Evolutionary conservation across 2,329 filamentous ascomycete genomes (phyloP), one percentile per base, ranked within the genome.

Genomic region (Cytospora leucostoma): DNA sequence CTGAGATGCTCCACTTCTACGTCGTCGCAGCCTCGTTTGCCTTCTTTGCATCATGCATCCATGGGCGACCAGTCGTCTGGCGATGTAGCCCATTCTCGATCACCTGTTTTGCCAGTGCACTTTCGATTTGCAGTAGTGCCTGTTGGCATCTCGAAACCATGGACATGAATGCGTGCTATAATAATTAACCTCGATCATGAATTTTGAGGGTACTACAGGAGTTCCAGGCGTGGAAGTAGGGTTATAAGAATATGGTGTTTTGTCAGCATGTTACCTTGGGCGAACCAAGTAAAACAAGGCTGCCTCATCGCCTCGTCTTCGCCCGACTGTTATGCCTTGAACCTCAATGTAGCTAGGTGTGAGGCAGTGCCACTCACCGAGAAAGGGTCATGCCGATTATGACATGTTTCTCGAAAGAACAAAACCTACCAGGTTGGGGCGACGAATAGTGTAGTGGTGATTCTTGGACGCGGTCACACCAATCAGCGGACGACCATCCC

Each of bases 261-360:
- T 47, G 44, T 47, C 21, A 47, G n/a, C 8, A 19, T 2, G n/a
- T 47, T 21, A 47, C n/a, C 44, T 21, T 10, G 44, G 44, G 44
- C 44, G 44, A 47, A 47, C 44, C 44, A 47, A 19, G 8, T 47
- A 7, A 21, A 4, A 47, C 11, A 2, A 7, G 40, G 40, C 12
- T 37, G 53, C 35, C 33, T 38, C 21, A n/a, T 40, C n/a, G 52
- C 34, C 17, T 38, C 21, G 7, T 56, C 15, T 37, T 33, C 53
- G 53, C 53, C 53, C 53, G 33, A 27, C n/a, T 56, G 13, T 11
- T n/a, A 35, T 56, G 53, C 33, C 32, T 38, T 38, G 35, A 35
- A 56, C 34, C 7, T 40, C 53, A 38, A 40, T 56, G 53, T 35
- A 38, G 15, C 19, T 35, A 21, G 13, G 35, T n/a, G 12, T 21